Percentiles rank a stretch among this genome's conserved stretches.
Evolutionary conservation across 768 basidiomycete genomes (phyloP).

Genomic region (Pleurotus tuoliensis): DNA sequence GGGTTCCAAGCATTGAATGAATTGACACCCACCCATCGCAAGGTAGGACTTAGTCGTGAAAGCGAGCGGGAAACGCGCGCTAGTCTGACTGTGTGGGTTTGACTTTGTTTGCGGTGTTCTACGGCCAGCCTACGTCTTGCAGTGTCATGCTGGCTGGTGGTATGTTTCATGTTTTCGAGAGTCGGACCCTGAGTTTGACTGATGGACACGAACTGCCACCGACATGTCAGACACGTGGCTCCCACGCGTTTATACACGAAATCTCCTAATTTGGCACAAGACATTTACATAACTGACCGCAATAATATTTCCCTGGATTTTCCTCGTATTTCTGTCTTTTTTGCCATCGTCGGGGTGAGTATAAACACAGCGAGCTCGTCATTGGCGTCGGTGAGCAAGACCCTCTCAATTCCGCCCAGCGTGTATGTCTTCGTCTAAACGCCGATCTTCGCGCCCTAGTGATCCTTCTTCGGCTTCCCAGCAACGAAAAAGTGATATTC

Average conservation of each 20-base stretch:
- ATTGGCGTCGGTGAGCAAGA: constrained; percentile 4
- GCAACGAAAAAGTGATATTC: constrained; percentile 11
- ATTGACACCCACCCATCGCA: too few relatives aligned
- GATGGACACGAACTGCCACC: neutral
- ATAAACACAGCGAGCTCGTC: neutral
- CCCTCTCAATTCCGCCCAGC: neutral
- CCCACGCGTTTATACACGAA: neutral
- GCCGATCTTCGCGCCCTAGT: constrained; percentile 16
- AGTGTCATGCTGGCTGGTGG: too few relatives aligned
- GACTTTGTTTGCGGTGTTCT: too few relatives aligned
- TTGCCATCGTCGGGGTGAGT: constrained; percentile 9
- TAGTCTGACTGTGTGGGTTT: too few relatives aligned
- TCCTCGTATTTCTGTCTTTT: neutral
- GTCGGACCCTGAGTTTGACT: neutral
- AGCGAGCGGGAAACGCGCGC: too few relatives aligned
- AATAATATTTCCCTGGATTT: constrained; percentile 2
- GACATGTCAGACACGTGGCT: neutral
- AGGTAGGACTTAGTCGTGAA: too few relatives aligned
- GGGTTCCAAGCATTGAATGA: too few relatives aligned
- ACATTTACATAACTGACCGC: neutral
- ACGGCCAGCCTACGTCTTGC: too few relatives aligned
- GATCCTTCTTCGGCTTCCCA: constrained; percentile 6
- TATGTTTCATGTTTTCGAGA: too few relatives aligned
- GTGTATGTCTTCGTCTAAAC: constrained; percentile 20
- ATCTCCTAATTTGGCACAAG: constrained; percentile 2